Evolutionary conservation across 2,329 filamentous ascomycete species (phyloP), one percentile per base, ranked within the genome.

Genomic region (Leptographium galeiforme): DNA sequence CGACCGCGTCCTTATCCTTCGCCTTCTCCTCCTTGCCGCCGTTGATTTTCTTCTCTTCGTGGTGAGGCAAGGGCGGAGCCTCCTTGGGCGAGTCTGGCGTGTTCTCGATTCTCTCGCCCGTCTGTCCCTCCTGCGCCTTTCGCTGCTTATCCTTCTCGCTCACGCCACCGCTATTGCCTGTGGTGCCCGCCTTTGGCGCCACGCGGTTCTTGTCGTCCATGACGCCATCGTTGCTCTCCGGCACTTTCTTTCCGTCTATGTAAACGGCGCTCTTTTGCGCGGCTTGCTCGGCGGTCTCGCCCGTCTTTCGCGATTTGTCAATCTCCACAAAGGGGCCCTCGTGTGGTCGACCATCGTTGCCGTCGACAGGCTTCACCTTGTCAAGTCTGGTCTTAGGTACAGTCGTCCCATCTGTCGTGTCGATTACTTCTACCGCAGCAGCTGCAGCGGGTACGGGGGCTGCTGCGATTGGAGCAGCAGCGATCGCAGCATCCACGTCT

Each of bases 291-390:
- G 75, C 74, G 16, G 48, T 60, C 76, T 74, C 32, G 70, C 65
- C 40, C 16, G 49, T 58, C 46, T 63, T 67, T 60, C 62, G 61
- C 49, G 60, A 51, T 57, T 61, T 58, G 55, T 76, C 72, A 16
- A 74, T 77, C 57, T 83, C 81, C 54, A 90, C 82, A 63, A 81
- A 84, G 7, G 93, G 93, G 2, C 93, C 93, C 19, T 84, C 81
- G 65, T 96, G 91, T 48, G 93, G 93, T 70, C 90, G 93, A 48
- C 93, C 93, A 70, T 97, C 93, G 62, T 86, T 85, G 47, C 90
- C 90, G 66, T 97, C 93, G 19, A 96, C 84, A 0, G 91, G 91
- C 53, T 87, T 88, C 71, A 93, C 84, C 66, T 89, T 89, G 34
- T 65, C 63, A 51, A 64, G 63, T 52, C 69, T 69, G 43, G 55